Evolutionary conservation across 2,329 filamentous ascomycete genomes (phyloP).

Genomic region (Capronia americana): DNA sequence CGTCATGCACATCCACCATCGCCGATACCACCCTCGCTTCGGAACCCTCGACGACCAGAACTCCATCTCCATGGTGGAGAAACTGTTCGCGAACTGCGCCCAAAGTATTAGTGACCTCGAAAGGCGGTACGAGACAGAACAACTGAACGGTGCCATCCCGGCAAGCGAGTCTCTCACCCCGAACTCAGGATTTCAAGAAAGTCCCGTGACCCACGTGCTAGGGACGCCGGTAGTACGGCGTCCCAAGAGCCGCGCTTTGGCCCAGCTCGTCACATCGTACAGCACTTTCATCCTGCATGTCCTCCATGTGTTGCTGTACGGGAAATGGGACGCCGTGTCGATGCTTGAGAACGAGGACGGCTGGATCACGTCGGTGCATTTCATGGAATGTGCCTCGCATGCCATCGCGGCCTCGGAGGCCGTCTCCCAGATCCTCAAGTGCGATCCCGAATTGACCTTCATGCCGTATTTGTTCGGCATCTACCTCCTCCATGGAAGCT

Average conservation of each 20-base stretch:
- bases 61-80: conserved; percentile 39
- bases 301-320: conserved; percentile 56
- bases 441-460: conserved; percentile 59
- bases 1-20: conserved; percentile 57
- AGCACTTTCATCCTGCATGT: conserved; percentile 58
- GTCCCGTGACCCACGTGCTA: conserved; percentile 15
- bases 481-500: conserved; percentile 59
- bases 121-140: conserved; percentile 45
- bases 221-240: conserved; percentile 23
- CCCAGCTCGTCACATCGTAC: conserved; percentile 53
- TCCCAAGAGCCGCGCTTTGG: conserved; percentile 41
- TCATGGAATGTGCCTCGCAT: conserved; percentile 52
- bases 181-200: conserved; percentile 45
- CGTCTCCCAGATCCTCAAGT: conserved; percentile 53
- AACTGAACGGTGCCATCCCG: conserved; percentile 17
- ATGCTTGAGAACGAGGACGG: conserved; percentile 58
- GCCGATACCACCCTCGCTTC: conserved; percentile 53
- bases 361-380: conserved; percentile 55
- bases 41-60: conserved; percentile 42
- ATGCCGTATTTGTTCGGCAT: conserved; percentile 62
- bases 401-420: conserved; percentile 56
- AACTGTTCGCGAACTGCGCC: conserved; percentile 36
- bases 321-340: conserved; percentile 58
- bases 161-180: conserved; percentile 28
- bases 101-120: conserved; percentile 48